Base-by-base conservation (phyloP, 2,329 filamentous ascomycete species). In the Colletotrichum sp. region DNA sequence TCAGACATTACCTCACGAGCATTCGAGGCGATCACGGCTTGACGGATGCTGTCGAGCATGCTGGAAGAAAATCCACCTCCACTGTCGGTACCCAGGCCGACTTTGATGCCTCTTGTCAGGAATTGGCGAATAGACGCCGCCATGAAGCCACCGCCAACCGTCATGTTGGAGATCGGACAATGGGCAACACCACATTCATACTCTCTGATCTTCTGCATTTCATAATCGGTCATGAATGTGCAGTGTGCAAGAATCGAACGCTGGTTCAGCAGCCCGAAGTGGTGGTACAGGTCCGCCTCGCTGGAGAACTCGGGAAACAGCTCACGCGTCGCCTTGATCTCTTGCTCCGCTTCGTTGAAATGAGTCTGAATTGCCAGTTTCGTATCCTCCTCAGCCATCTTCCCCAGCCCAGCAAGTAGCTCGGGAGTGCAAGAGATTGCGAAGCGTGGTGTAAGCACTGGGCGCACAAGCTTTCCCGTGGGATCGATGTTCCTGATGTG, bases 221-320 rank as follows among this genome's bases (percentile, higher is more conserved):
- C 93, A 34, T 89, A 85, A 4, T 90, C 88, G 7, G 85, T 88
- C 83, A 93, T 89, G 80, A 91, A 88, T 72, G 91, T 93, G 83
- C 92, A 93, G 80, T 94, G 93, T 0, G 93, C 93, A 1, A 94
- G 88, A 72, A 94, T 93, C 1, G 90, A 89, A 10, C 90, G 87
- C 5, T 83, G 76, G 2, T 84, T 89, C 8, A 95, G 85, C 6
- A 94, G 83, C 0, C 88, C 88, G 75, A 88, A 92, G 77, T 86
- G 81, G 12, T 86, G 83, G 79, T 94, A 94, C 5, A 94, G 84
- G 69, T 93, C 91, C 0, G 88, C 90, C 81, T 94, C 92, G 70
- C 86, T 91, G 8, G 75, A 69, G 66, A 91, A 91, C 1, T 86
- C 81, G 0, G 91, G 91, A 78, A 93, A 93, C 4, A 94, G 83